phyloP scores from a whole-genome alignment of 306 rosid genomes.

The Dalbergia cultrata region DNA sequence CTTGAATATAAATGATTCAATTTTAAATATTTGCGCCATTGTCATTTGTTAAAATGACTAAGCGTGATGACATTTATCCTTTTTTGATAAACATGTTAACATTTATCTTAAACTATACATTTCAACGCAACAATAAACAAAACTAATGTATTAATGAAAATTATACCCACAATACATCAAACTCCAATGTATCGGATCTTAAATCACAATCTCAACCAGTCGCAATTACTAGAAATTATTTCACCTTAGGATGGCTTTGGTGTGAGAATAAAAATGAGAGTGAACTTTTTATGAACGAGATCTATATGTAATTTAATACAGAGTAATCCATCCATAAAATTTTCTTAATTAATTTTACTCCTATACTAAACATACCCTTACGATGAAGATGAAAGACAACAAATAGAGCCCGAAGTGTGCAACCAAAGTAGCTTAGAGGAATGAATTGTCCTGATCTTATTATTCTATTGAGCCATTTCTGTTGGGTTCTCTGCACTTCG shows the following conservation, averaged over 20 bases:
- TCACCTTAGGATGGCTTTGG: no score
- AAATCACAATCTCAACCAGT: no score
- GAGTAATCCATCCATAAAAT: no score
- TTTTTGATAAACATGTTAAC: neutral
- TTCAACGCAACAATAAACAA: neutral
- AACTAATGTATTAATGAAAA: neutral
- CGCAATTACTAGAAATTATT: no score
- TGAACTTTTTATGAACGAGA: no score
- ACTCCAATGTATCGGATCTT: no score
- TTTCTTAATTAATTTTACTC: no score
- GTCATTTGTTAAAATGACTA: neutral
- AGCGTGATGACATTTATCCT: no score
- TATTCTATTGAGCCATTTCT: neutral
- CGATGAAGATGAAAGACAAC: neutral
- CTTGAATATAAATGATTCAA: neutral
- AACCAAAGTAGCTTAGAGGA: conserved; percentile 23
- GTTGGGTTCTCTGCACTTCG: conserved; percentile 17
- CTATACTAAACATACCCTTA: no score
- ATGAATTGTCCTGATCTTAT: neutral
- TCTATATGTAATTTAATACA: no score
- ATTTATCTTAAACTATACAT: neutral
- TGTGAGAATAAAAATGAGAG: no score
- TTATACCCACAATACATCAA: neutral
- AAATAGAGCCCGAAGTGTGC: conserved; percentile 18
- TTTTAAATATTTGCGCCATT: neutral